Evolutionary conservation across 768 basidiomycete genomes (phyloP), one percentile per base, ranked within the genome.

Genomic region (Tricholoma bakamatsutake): DNA sequence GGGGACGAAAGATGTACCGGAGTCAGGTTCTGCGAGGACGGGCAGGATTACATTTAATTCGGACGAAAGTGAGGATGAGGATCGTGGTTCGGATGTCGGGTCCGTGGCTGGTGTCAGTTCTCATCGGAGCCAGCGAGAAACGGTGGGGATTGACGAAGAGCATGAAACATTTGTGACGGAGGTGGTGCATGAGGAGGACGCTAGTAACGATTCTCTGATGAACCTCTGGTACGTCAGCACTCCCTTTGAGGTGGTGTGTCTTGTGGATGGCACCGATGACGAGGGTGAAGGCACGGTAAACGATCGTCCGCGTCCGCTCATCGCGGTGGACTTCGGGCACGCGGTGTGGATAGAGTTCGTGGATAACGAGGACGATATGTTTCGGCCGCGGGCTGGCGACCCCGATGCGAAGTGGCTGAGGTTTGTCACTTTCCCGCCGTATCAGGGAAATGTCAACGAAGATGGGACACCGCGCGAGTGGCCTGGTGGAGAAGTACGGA

Each of bases 321-420:
- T 89, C n/a, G 87, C 87, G 0, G 86, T 93, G 6, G 84, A 94
- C 65, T 95, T 94, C 71, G 89, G 90, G 40, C 90, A 93, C 62
- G 88, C 92, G 15, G 86, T 90, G 34, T 88, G 90, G 81, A 82
- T 94, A 47, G 87, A 89, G 63, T 82, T 83, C 62, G 64, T 60
- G 59, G 73, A 69, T 61, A 71, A 55, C 50, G 69, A 69, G n/a
- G 64, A 68, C 12, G 66, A 66, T 18, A 52, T 57, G 17, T 47
- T 39, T 55, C 54, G 52, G 18, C 56, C 55, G 52, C 53, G 57
- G 12, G 39, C 55, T 40, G 56, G 54, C 27, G 71, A 72, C 7
- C 50, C 64, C 18, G 76, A 76, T 1, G 69, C 71, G 15, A 87
- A 83, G 60, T 76, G 81, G 55, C 68, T 88, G 35, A 72, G 83